Percentiles rank a stretch among this genome's conserved stretches.
Conservation (phyloP, 2,329 filamentous ascomycete species). For the Orbilia ellipsospora region DNA sequence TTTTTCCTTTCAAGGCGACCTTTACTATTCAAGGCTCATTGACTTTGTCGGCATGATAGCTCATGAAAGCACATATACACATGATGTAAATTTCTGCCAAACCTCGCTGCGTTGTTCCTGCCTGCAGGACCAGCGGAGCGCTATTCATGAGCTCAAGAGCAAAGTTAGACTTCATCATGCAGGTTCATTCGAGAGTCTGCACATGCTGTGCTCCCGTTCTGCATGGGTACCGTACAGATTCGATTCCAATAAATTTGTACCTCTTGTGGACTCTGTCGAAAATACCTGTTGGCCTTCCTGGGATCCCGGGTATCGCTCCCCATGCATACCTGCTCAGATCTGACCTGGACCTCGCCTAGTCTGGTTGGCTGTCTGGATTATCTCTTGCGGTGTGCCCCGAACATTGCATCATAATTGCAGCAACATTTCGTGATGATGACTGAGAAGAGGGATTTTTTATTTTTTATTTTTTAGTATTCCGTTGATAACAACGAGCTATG, state of each 20-base stretch:
- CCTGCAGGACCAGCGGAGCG: constrained; percentile 31
- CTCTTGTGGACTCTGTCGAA: too few species aligned
- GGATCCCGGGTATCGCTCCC: background rate
- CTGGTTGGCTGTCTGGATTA: constrained; percentile 18
- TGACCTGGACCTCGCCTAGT: constrained; percentile 13
- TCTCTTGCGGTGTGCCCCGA: constrained; percentile 17
- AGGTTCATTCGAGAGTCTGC: constrained; percentile 38
- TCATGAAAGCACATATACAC: background rate
- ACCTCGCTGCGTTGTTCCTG: constrained; percentile 25
- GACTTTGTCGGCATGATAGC: background rate
- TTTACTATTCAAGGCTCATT: too few species aligned
- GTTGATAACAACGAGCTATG: background rate
- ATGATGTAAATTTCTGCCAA: background rate
- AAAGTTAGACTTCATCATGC: constrained; percentile 22
- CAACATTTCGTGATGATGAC: constrained; percentile 14
- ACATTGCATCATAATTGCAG: constrained; percentile 46
- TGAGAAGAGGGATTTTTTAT: constrained; percentile 40
- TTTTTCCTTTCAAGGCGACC: too few species aligned
- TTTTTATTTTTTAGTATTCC: background rate
- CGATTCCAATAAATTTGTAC: background rate
- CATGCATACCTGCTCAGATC: constrained; percentile 12
- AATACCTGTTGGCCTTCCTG: too few species aligned
- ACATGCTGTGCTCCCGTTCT: constrained; percentile 44
- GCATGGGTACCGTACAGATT: constrained; percentile 5
- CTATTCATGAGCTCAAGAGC: background rate